Evolutionary conservation across 169 alveolate genomes (phyloP).

Genomic region (Plasmodium blacklocki): DNA sequence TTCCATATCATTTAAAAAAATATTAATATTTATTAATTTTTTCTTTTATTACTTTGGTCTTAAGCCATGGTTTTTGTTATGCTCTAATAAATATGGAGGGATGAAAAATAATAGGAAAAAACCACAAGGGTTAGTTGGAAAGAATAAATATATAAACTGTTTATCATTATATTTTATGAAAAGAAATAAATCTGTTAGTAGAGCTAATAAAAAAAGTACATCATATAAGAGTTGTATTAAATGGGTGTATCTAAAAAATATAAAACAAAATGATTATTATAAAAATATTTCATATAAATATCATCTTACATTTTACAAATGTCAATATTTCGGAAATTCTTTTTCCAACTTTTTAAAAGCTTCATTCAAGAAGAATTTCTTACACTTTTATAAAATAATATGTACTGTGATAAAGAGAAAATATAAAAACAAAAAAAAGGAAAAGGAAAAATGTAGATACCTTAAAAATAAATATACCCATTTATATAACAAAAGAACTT

Average conservation of each 20-base stretch:
- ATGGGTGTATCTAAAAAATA: too few species aligned
- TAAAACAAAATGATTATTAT: too few species aligned
- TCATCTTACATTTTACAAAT: too few species aligned
- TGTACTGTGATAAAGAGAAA: background rate
- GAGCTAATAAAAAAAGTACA: background rate
- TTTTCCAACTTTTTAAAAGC: constrained; percentile 9
- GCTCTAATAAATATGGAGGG: background rate
- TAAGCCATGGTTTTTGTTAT: constrained; percentile 32
- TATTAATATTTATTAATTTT: constrained; percentile 41
- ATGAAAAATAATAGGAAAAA: background rate
- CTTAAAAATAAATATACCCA: too few species aligned
- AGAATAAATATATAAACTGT: background rate
- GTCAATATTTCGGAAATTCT: too few species aligned
- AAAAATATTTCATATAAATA: too few species aligned
- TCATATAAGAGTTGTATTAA: too few species aligned
- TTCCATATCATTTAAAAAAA: constrained; percentile 19
- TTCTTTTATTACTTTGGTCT: constrained; percentile 23
- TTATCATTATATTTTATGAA: too few species aligned
- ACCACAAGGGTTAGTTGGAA: background rate
- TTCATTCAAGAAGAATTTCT: background rate
- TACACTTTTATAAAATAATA: constrained; percentile 7
- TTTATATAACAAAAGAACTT: too few species aligned
- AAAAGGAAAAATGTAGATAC: background rate
- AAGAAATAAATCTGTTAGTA: background rate
- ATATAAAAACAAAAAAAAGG: background rate